phyloP scores from a whole-genome alignment of 345 rosid species.

The Ricinus communis region DNA sequence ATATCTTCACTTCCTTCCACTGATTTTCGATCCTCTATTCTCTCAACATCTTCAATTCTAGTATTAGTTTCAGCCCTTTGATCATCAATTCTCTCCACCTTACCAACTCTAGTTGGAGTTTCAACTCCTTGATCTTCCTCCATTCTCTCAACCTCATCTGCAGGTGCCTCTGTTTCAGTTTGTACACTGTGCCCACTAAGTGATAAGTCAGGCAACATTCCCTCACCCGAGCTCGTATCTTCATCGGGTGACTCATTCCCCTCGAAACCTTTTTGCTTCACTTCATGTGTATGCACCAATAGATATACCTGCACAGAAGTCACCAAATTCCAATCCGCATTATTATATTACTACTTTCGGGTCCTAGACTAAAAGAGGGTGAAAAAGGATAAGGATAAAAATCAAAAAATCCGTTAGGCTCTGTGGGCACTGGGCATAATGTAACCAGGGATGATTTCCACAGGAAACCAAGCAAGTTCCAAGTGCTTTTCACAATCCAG shows the following conservation, averaged over 20 bases:
- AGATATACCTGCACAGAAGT: conserved; percentile 50
- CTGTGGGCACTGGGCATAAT: too few species aligned
- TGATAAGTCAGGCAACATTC: conserved; percentile 32
- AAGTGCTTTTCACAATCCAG: background rate
- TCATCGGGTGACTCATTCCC: conserved; percentile 26
- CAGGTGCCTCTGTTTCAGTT: conserved; percentile 28
- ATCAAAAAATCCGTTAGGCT: background rate
- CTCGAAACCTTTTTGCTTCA: conserved; percentile 33
- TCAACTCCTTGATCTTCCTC: conserved; percentile 20
- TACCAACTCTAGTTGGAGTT: background rate
- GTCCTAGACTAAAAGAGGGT: background rate
- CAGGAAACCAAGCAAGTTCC: conserved; percentile 4
- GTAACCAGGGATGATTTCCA: background rate
- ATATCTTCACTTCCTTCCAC: conserved; percentile 20
- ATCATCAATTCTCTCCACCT: background rate
- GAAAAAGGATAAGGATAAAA: background rate
- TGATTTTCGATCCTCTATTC: conserved; percentile 20
- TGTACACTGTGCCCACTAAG: conserved; percentile 29
- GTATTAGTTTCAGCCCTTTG: conserved; percentile 1
- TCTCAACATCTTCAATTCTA: conserved; percentile 5
- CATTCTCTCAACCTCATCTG: conserved; percentile 26
- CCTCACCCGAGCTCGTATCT: conserved; percentile 31
- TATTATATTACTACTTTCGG: conserved; percentile 13
- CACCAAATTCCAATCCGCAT: conserved; percentile 16
- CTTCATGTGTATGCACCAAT: conserved; percentile 54